phyloP scores from a whole-genome alignment of 2,329 filamentous ascomycete species.

The Clarireedia sp. region DNA sequence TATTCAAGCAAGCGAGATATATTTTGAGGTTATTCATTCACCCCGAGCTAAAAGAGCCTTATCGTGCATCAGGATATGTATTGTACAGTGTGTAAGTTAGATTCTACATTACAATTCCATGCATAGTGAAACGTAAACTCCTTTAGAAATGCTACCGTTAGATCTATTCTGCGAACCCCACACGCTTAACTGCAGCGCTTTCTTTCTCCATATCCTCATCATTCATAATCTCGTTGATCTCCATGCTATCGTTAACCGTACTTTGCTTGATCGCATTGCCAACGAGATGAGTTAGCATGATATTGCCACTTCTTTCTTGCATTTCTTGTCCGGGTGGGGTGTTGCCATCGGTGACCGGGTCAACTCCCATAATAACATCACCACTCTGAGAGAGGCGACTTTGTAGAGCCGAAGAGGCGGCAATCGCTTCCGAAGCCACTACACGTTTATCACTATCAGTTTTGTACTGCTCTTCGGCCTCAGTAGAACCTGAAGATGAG shows the following conservation, averaged over 20 bases:
- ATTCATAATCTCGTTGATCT: constrained; percentile 24
- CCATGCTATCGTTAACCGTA: constrained; percentile 28
- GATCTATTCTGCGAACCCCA: constrained; percentile 18
- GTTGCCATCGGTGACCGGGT: constrained; percentile 13
- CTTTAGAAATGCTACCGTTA: neutral
- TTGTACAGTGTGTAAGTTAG: neutral
- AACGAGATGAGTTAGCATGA: constrained; percentile 15
- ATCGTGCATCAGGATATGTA: neutral
- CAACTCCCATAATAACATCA: constrained; percentile 19
- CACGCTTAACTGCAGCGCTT: constrained; percentile 21
- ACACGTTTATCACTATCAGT: neutral
- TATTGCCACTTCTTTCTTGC: constrained; percentile 23
- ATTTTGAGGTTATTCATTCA: no score
- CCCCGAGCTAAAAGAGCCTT: no score
- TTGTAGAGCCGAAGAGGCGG: neutral
- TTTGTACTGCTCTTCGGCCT: constrained; percentile 1
- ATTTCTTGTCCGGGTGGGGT: constrained; percentile 19
- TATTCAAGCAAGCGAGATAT: no score
- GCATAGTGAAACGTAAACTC: neutral
- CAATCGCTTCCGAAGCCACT: neutral
- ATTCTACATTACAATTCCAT: neutral
- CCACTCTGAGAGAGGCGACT: neutral
- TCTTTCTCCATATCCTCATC: constrained; percentile 20
- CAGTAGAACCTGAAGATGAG: constrained; percentile 8
- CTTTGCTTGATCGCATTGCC: constrained; percentile 8